Conservation (phyloP, 257 asterid species). For the Mitragyna speciosa region DNA sequence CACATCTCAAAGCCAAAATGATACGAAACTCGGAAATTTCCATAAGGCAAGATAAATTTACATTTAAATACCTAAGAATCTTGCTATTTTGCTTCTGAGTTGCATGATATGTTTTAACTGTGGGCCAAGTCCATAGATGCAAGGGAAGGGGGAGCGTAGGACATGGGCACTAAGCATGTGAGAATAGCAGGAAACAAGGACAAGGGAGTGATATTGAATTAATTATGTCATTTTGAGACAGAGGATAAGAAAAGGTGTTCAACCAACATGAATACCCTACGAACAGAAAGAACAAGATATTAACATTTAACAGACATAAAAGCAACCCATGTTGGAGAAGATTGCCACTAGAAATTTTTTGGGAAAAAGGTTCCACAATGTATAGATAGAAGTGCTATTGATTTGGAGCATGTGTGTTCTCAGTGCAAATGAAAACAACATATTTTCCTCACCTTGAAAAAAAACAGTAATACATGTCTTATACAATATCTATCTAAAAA, state of each 20-base stretch:
- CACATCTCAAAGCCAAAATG: constrained; percentile 11
- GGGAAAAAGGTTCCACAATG: too few species aligned
- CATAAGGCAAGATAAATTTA: neutral
- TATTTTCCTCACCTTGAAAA: too few species aligned
- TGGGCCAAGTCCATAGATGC: too few species aligned
- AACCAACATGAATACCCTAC: neutral
- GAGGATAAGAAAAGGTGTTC: too few species aligned
- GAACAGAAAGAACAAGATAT: neutral
- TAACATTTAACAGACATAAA: neutral
- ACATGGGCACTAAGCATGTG: neutral
- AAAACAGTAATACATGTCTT: neutral
- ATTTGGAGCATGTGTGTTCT: neutral
- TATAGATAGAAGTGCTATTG: neutral
- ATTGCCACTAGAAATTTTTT: neutral
- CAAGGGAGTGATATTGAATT: neutral
- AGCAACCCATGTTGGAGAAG: neutral
- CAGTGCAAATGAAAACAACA: neutral
- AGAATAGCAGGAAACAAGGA: neutral
- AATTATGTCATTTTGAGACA: too few species aligned
- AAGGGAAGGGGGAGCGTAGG: neutral
- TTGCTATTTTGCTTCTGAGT: neutral
- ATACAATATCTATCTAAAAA: neutral
- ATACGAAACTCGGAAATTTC: neutral
- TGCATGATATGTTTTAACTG: neutral
- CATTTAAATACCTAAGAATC: neutral